Percentiles rank a stretch among this genome's conserved stretches.
Conservation (phyloP, 2,329 filamentous ascomycete species). For the Neopestalotiopsis clavispora region DNA sequence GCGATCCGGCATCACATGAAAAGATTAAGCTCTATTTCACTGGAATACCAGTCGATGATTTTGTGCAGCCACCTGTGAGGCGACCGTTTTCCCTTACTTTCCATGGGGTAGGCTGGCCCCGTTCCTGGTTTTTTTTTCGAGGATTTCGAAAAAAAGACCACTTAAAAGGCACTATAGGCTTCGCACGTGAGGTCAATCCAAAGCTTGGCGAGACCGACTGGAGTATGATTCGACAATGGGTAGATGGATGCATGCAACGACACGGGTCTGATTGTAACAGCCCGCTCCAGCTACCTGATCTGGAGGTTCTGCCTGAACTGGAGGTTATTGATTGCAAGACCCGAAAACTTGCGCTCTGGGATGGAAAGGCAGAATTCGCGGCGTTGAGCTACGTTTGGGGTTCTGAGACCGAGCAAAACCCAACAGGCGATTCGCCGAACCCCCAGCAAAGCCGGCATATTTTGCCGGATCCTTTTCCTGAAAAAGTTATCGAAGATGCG, state of each 20-base stretch:
- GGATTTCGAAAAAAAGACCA: neutral
- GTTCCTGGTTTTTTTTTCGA: neutral
- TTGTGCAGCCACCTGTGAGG: no score
- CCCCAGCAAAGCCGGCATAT: neutral
- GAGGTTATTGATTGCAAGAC: neutral
- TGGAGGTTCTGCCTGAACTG: neutral
- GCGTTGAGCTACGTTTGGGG: neutral
- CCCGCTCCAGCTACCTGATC: neutral
- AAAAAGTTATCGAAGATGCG: neutral
- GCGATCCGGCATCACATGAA: no score
- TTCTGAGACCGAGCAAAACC: neutral
- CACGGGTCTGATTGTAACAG: neutral
- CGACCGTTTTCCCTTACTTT: no score
- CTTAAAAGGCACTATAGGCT: neutral
- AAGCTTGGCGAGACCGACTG: neutral
- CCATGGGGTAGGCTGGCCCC: no score
- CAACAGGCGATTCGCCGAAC: no score
- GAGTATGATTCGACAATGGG: neutral
- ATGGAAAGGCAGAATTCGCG: neutral
- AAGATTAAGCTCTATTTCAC: no score
- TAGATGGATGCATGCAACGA: neutral
- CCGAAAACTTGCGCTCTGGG: neutral
- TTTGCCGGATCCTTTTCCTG: neutral
- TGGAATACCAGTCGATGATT: no score
- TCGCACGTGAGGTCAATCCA: neutral